Conservation (phyloP, 192 early-diverging fungal genomes). For the Coemansia sp. region DNA sequence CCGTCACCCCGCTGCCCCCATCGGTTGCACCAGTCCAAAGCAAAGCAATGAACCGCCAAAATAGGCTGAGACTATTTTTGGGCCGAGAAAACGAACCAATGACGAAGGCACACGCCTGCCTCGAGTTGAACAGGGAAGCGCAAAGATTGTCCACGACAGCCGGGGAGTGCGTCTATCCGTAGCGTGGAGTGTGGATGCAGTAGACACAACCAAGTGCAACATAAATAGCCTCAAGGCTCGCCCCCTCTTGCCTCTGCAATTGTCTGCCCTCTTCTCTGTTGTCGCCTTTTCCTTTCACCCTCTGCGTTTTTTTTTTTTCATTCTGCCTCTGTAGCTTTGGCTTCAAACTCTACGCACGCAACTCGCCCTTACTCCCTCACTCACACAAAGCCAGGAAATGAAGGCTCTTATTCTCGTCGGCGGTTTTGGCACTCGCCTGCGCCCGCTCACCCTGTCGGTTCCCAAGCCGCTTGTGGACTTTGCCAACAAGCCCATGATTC, state of each 20-base stretch:
- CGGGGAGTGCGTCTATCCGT: not conserved
- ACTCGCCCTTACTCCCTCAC: constrained; percentile 2
- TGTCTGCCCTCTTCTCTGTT: constrained; percentile 4
- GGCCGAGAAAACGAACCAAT: constrained; percentile 6
- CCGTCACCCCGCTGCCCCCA: not conserved
- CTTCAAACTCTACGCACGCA: not conserved
- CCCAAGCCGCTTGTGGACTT: constrained; percentile 99
- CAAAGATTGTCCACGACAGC: not conserved
- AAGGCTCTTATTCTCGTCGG: constrained; percentile 84
- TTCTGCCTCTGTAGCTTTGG: not conserved
- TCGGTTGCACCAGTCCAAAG: not conserved
- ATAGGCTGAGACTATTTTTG: not conserved
- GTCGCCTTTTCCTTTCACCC: not conserved
- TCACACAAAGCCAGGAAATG: constrained; percentile 54
- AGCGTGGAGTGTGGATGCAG: too few relatives aligned
- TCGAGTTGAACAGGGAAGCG: not conserved
- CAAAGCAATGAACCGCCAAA: not conserved
- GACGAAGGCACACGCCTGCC: constrained; percentile 6
- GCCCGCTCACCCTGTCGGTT: constrained; percentile 92
- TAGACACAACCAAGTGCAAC: not conserved
- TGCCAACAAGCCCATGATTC: constrained; percentile 97
- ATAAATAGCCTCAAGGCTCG: not conserved
- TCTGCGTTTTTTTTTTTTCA: not conserved
- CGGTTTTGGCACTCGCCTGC: constrained; percentile 96
- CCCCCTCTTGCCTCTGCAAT: not conserved